Percentiles rank a stretch among this genome's conserved stretches.
These are phyloP conservation scores for Pestalotiopsis sp. DNA, from an alignment of 2,329 filamentous ascomycete species.

Conservation along the genomic window DNA sequence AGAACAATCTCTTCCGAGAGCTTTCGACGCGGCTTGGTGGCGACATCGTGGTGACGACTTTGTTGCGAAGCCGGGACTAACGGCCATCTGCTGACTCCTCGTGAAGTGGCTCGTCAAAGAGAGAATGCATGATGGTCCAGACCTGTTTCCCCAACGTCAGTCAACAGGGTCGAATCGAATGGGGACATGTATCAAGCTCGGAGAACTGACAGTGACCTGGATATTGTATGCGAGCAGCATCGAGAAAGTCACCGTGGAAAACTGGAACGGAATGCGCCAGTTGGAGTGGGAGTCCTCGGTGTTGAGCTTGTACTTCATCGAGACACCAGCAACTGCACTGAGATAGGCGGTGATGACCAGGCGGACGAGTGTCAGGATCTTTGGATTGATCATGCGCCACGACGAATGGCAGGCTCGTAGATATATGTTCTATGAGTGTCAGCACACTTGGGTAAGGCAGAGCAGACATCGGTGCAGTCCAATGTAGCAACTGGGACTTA, in stretches of 20 bases:
- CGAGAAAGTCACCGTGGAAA: slow-evolving; percentile 47
- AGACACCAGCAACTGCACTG: slow-evolving; percentile 41
- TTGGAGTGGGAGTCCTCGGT: slow-evolving; percentile 40
- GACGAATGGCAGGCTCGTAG: slow-evolving; percentile 55
- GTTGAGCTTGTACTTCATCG: slow-evolving; percentile 49
- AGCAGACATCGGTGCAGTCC: background rate
- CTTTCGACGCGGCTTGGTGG: slow-evolving; percentile 44
- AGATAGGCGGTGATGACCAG: slow-evolving; percentile 47
- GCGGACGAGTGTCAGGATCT: slow-evolving; percentile 47
- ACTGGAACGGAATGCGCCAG: slow-evolving; percentile 52
- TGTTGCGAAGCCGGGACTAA: slow-evolving; percentile 38
- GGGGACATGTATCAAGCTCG: background rate
- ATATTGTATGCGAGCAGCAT: slow-evolving; percentile 49
- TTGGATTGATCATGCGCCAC: slow-evolving; percentile 50
- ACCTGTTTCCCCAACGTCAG: slow-evolving; percentile 32
- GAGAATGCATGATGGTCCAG: slow-evolving; percentile 57
- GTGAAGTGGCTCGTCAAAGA: slow-evolving; percentile 44
- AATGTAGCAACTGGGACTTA: slow-evolving; percentile 20
- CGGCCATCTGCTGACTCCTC: slow-evolving; percentile 28
- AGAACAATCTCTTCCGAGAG: slow-evolving; percentile 46
- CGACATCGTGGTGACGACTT: slow-evolving; percentile 44
- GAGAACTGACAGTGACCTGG: slow-evolving; percentile 44
- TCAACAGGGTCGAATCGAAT: background rate
- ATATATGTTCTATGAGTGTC: slow-evolving; percentile 46
- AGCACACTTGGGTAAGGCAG: background rate